These are phyloP conservation scores for Ophiostoma sp. DNA, from an alignment of 2,329 filamentous ascomycete species.

Conservation along the genomic window DNA sequence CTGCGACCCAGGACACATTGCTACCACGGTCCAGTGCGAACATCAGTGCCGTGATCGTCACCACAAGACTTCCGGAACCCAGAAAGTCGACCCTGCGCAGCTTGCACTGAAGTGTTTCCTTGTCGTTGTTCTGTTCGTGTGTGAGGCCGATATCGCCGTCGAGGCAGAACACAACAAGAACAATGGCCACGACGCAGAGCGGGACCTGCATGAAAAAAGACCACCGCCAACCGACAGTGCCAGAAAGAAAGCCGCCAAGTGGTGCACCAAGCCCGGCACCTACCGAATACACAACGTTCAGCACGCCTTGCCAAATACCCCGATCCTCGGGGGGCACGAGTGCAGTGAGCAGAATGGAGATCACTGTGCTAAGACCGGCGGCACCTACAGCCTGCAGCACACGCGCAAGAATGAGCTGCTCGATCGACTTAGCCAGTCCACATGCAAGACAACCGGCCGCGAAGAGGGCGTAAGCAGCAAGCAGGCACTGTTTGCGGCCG, in stretches of 20 bases:
- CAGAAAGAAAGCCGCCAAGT: constrained; percentile 15
- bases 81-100: constrained; percentile 22
- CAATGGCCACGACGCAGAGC: constrained; percentile 11
- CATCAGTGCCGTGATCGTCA: constrained; percentile 21
- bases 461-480: constrained; percentile 48
- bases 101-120: neutral
- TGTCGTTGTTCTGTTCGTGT: neutral
- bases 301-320: constrained; percentile 58
- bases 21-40: constrained; percentile 23
- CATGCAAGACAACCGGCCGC: constrained; percentile 47
- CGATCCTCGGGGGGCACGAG: constrained; percentile 56
- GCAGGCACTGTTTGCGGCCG: constrained; percentile 58
- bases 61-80: constrained; percentile 18
- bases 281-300: constrained; percentile 52
- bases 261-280: constrained; percentile 20
- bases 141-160: neutral
- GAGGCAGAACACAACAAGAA: constrained; percentile 10
- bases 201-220: constrained; percentile 17
- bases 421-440: constrained; percentile 44
- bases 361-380: constrained; percentile 58
- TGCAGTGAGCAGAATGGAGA: constrained; percentile 58
- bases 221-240: constrained; percentile 20
- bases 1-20: constrained; percentile 21
- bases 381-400: constrained; percentile 50
- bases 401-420: constrained; percentile 29